Evolutionary conservation across 345 rosid species (phyloP).

Genomic region (Euphorbia pulcherrima): DNA sequence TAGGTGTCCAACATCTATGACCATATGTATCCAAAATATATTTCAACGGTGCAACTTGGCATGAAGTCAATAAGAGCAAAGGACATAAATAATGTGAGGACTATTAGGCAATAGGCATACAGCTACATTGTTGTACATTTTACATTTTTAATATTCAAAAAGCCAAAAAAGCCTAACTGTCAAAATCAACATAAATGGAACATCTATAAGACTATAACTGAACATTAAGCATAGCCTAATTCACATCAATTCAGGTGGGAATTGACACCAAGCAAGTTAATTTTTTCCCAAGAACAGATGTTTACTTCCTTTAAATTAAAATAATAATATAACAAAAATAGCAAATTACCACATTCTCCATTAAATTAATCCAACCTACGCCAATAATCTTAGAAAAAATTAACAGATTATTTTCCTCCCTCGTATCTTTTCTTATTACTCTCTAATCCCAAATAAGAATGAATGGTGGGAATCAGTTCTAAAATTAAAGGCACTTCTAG

Average conservation of each 20-base stretch:
- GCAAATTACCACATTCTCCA: not conserved
- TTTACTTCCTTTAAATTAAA: not conserved
- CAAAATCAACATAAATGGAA: not conserved
- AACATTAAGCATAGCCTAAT: too few relatives aligned
- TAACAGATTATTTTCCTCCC: not conserved
- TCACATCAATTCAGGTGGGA: not conserved
- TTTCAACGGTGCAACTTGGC: not conserved
- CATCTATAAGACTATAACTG: not conserved
- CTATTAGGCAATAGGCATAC: constrained; percentile 2
- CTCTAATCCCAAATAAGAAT: too few relatives aligned
- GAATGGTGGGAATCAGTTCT: too few relatives aligned
- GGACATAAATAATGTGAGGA: too few relatives aligned
- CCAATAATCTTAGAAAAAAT: not conserved
- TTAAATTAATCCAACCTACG: too few relatives aligned
- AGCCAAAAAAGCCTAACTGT: not conserved
- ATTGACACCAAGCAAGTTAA: too few relatives aligned
- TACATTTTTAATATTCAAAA: not conserved
- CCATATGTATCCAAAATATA: not conserved
- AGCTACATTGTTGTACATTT: not conserved
- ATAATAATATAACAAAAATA: not conserved
- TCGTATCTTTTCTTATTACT: too few relatives aligned
- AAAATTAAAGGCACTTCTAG: too few relatives aligned
- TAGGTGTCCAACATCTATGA: not conserved
- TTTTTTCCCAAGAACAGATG: not conserved
- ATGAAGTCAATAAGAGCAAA: too few relatives aligned